A percentile compares a stretch with the other conserved stretches of the same genome.
These are phyloP conservation scores for Scytalidium sp. DNA, from an alignment of 2,329 filamentous ascomycete species.

Conservation along the genomic window DNA sequence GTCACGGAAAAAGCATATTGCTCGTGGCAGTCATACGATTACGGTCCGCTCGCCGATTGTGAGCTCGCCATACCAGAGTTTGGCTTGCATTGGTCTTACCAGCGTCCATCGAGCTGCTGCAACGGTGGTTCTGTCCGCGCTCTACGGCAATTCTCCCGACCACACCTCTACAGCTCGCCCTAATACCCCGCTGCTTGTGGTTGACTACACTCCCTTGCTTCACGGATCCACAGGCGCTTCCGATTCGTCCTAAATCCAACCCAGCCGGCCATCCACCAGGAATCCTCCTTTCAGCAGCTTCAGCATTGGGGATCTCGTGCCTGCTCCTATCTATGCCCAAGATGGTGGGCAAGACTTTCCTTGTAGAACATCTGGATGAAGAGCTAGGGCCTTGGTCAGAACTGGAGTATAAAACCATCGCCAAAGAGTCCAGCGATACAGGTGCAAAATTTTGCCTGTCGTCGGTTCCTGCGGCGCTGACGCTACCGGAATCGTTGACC, in stretches of 20 bases:
- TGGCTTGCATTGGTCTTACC: neutral
- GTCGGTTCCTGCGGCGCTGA: conserved; percentile 69
- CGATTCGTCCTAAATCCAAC: conserved; percentile 14
- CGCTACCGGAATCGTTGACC: conserved; percentile 57
- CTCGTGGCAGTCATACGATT: neutral
- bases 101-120: neutral
- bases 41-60: neutral
- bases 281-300: neutral
- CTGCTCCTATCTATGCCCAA: conserved; percentile 2
- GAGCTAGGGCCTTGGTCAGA: conserved; percentile 94
- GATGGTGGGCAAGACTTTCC: conserved; percentile 68
- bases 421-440: conserved; percentile 68
- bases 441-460: conserved; percentile 76
- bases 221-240: conserved; percentile 3
- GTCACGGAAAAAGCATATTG: too few species aligned
- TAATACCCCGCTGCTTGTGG: neutral
- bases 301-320: too few species aligned
- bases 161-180: neutral
- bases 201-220: neutral
- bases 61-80: neutral
- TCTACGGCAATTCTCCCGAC: neutral
- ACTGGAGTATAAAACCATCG: conserved; percentile 88
- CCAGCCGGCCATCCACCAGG: conserved; percentile 1
- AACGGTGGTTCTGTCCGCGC: neutral
- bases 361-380: conserved; percentile 94